phyloP scores from a whole-genome alignment of 345 rosid species.

The Clarkia xantiana region DNA sequence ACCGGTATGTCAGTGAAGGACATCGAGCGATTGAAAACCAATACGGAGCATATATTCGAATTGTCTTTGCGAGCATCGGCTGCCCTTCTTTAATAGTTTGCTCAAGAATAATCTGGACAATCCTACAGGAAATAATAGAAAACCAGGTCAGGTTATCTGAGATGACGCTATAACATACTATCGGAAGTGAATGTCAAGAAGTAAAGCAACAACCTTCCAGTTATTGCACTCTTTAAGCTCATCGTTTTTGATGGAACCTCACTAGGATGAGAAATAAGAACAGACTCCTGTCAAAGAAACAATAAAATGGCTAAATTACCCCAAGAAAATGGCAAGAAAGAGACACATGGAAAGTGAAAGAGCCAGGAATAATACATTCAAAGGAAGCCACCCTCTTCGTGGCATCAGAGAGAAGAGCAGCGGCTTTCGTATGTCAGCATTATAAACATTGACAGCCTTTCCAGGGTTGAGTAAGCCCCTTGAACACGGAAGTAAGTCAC shows the following conservation, averaged over 20 bases:
- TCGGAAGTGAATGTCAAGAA: conserved; percentile 1
- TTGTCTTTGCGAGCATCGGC: conserved; percentile 35
- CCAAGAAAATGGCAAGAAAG: conserved; percentile 5
- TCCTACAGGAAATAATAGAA: conserved; percentile 37
- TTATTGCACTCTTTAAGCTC: conserved; percentile 62
- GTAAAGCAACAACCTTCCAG: conserved; percentile 54
- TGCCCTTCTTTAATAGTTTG: conserved; percentile 62
- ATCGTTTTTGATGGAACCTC: conserved; percentile 68
- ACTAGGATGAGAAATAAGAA: conserved; percentile 71
- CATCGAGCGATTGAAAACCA: conserved; percentile 87
- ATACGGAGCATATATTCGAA: conserved; percentile 76
- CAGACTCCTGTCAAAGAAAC: conserved; percentile 53
- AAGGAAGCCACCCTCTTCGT: conserved; percentile 77
- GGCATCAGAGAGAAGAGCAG: conserved; percentile 70
- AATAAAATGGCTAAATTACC: conserved; percentile 1
- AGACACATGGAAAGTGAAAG: conserved; percentile 3
- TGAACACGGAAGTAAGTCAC: conserved; percentile 42
- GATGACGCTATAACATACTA: not conserved
- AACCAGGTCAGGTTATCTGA: conserved; percentile 2
- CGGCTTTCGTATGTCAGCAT: conserved; percentile 56
- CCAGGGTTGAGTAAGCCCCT: conserved; percentile 62
- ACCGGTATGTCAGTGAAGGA: conserved; percentile 58
- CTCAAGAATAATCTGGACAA: conserved; percentile 67
- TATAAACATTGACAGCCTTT: conserved; percentile 55
- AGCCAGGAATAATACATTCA: conserved; percentile 35